Percentiles rank a stretch among this genome's conserved stretches.
phyloP scores from a whole-genome alignment of 2,329 filamentous ascomycete species.

The Xylariales sp. region DNA sequence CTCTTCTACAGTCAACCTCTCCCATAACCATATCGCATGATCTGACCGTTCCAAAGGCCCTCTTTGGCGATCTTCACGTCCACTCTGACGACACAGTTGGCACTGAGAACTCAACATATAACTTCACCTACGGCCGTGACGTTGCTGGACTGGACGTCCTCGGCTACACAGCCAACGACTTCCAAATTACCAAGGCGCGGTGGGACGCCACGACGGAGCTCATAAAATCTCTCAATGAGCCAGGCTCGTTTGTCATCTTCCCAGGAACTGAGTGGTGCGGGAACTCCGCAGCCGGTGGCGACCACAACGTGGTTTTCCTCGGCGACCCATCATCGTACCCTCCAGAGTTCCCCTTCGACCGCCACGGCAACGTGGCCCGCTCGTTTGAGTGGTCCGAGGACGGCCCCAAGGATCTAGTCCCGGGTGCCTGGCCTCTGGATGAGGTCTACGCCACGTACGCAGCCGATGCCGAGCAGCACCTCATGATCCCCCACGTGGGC shows the following conservation, averaged over 20 bases:
- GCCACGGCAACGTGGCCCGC: constrained; percentile 25
- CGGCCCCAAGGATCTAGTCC: constrained; percentile 22
- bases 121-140: constrained; percentile 29
- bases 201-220: constrained; percentile 24
- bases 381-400: constrained; percentile 33
- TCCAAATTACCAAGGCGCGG: constrained; percentile 27
- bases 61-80: constrained; percentile 30
- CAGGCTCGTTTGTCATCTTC: constrained; percentile 8
- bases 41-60: constrained; percentile 15
- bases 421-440: constrained; percentile 30
- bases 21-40: not conserved
- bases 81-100: constrained; percentile 33
- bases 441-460: constrained; percentile 32
- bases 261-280: constrained; percentile 14
- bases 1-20: not conserved
- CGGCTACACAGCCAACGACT: constrained; percentile 33
- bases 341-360: constrained; percentile 26
- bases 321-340: constrained; percentile 16
- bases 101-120: constrained; percentile 28
- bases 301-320: constrained; percentile 30
- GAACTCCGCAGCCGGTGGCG: constrained; percentile 27
- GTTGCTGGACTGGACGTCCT: constrained; percentile 30
- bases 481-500: constrained; percentile 31
- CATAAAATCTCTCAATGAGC: constrained; percentile 11
- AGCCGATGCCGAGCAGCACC: constrained; percentile 21